These are phyloP conservation scores for Alternaria brassicae DNA, from an alignment of 2,329 filamentous ascomycete species.

Conservation along the genomic window DNA sequence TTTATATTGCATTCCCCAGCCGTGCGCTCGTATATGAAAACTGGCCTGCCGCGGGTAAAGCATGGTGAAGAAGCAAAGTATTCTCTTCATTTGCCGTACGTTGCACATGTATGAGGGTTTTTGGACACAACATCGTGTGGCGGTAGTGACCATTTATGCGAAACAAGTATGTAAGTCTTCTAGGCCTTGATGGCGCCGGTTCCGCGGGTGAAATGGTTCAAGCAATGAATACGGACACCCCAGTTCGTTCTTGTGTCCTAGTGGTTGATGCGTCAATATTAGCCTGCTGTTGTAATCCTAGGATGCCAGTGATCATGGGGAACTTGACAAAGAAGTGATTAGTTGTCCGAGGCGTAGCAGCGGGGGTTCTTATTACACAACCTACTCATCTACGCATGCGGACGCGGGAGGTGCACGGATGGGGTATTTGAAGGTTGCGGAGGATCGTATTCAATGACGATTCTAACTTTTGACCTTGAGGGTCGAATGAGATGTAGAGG, in stretches of 20 bases:
- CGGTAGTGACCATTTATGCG: neutral
- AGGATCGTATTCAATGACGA: neutral
- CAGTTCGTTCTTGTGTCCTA: neutral
- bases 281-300: neutral
- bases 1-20: neutral
- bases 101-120: neutral
- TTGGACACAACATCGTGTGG: no score
- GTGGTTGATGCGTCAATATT: neutral
- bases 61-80: neutral
- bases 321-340: constrained; percentile 23
- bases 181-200: neutral
- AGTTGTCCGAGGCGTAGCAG: constrained; percentile 20
- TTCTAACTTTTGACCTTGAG: neutral
- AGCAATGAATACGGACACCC: neutral
- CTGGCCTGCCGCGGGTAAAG: neutral
- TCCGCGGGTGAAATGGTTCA: neutral
- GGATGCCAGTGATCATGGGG: neutral
- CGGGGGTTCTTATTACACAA: neutral
- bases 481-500: neutral
- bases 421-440: neutral
- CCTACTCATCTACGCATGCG: neutral
- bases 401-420: neutral
- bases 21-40: neutral
- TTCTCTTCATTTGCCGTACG: neutral
- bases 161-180: neutral